Base-by-base conservation (phyloP, 805 yeast genomes). In the Metschnikowia koreensis region DNA sequence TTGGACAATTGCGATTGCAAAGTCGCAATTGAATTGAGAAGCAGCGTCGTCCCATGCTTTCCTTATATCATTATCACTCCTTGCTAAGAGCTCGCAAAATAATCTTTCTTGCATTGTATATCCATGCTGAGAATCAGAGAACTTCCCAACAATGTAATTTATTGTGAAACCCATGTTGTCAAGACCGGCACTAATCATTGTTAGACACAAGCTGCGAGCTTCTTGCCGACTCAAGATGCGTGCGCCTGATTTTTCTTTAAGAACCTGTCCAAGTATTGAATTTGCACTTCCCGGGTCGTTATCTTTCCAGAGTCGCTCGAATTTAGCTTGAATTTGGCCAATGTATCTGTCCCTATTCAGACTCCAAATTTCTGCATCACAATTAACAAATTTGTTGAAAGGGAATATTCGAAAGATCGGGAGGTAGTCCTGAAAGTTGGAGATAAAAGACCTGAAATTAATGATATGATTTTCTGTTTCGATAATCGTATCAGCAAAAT, bases 151-250 rank as follows among this genome's bases (percentile, higher is more conserved):
- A 8, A 84, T 73, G 54, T 85, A 82, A 54, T 80, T 79, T 46
- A 86, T 70, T 44, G 81, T 85, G 33, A 86, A 71, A 0, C 90
- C 84, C 0, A 85, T 80, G 55, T 87, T 87, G 62, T 87, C 93
- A 26, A 87, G 68, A 0, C 94, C 94, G 8, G 92, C 94, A 58
- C 90, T 84, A 0, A 87, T 84, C 86, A 86, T 81, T 0, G 92
- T 84, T 39, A 87, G 69, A 61, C 92, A 86, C 6, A 84, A 75
- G 42, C 88, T 81, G 42, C 73, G 71, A 45, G 82, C 62, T 59
- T 85, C 89, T 8, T 66, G 65, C 1, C 56, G 60, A 8, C 46
- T 36, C 17, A 57, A 44, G 10, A 37, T 10, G 16, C 46, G 22
- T 5, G 49, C 13, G 2, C 33, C 15, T 7, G 50, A 22, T 8